phyloP scores from a whole-genome alignment of 768 basidiomycete species.

The Pleurotus tuber-regium region DNA sequence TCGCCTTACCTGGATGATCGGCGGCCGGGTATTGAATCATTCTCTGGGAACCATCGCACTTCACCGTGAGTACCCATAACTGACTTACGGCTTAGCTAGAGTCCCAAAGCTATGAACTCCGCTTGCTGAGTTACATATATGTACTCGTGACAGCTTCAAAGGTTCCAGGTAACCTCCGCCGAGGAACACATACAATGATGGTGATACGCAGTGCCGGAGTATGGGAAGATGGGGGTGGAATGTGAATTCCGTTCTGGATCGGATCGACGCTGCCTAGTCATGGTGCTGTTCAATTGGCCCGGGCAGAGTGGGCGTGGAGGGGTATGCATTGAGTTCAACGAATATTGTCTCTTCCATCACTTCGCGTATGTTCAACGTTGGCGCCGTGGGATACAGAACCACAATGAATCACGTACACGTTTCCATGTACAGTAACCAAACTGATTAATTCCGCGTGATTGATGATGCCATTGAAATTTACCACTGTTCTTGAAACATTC shows the following conservation, averaged over 20 bases:
- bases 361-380: not conserved
- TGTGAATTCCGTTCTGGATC: not conserved
- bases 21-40: not conserved
- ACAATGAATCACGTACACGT: too few species aligned
- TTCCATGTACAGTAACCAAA: too few species aligned
- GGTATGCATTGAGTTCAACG: not conserved
- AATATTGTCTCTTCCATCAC: not conserved
- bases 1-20: not conserved
- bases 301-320: not conserved
- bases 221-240: not conserved
- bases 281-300: not conserved
- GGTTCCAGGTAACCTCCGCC: too few species aligned
- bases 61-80: not conserved
- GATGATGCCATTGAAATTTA: not conserved
- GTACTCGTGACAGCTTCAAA: not conserved
- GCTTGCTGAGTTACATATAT: not conserved
- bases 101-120: not conserved
- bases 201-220: too few species aligned
- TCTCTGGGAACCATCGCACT: not conserved
- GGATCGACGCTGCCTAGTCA: not conserved
- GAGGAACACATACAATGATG: too few species aligned
- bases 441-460: too few species aligned
- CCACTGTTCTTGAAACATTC: too few species aligned
- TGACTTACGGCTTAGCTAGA: not conserved
- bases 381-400: not conserved